Evolutionary conservation across 2,329 filamentous ascomycete genomes (phyloP), one percentile per base, ranked within the genome.

Genomic region (Botrytis elliptica): DNA sequence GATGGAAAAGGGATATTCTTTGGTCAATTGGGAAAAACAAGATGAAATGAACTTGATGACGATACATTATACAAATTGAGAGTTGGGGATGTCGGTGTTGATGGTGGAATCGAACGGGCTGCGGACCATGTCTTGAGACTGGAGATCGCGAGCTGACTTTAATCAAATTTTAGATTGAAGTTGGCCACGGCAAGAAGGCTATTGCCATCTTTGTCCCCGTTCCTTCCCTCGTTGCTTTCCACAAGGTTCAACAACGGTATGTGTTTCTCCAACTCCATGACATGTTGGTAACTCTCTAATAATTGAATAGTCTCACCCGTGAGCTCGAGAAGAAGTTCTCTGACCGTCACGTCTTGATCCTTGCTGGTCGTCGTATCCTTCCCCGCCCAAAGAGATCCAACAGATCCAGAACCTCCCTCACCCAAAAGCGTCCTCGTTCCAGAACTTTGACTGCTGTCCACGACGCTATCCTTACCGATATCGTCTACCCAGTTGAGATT

Each of bases 311-410:
- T 85, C 92, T 99, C 84, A 99, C 96, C 87, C 96, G 96, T 88
- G 96, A 99, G 91, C 95, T 99, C 84, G 96, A 99, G 93, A 99
- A 99, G 94, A 99, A 99, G 90, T 99, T 99, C 94, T 98, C 96
- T 79, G 96, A 99, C 91, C 96, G 96, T 87, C 96, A 99, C 87
- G 96, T 99, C 86, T 90, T 99, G 86, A 94, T 99, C 91, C 92
- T 99, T 82, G 96, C 96, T 82, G 97, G 95, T 84, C 96, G 96
- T 90, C 96, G 96, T 87, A 99, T 99, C 83, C 91, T 99, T 77
- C 95, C 96, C 85, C 94, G 95, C 86, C 96, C 96, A 86, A 98
- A 98, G 93, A 95, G 95, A 85, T 97, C 94, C 85, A 94, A 92
- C 89, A 95, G 94, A 88, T 94, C 92, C 81, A 95, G 96, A 90